phyloP scores from a whole-genome alignment of 495 filamentous ascomycete genomes.

The Neurospora terricola region DNA sequence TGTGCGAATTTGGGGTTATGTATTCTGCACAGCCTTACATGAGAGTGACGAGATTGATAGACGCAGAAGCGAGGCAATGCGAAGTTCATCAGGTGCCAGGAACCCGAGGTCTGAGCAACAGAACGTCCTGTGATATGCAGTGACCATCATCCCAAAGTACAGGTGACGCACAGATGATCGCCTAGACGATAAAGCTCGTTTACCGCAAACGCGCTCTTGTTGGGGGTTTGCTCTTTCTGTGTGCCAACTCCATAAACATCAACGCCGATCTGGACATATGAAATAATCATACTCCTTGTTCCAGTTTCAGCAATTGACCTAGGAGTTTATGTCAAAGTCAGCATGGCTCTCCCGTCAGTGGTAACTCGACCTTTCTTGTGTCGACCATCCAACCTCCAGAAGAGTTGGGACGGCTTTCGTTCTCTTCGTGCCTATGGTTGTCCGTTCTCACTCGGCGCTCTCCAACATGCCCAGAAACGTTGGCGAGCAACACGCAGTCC shows the following conservation, averaged over 20 bases:
- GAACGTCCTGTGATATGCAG: background rate
- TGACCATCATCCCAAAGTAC: background rate
- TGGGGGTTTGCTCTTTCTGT: background rate
- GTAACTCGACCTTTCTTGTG: background rate
- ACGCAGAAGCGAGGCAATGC: background rate
- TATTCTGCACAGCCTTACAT: background rate
- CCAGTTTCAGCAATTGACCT: background rate
- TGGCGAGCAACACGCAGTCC: background rate
- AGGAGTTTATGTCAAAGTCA: background rate
- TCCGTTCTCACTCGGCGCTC: background rate
- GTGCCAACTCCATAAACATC: background rate
- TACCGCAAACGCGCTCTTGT: background rate
- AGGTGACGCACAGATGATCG: background rate
- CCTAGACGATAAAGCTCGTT: background rate
- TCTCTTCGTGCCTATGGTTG: background rate
- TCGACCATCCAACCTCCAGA: background rate
- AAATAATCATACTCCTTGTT: background rate
- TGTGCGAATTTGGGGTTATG: background rate
- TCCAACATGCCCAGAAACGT: background rate
- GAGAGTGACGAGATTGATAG: background rate
- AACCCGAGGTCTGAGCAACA: background rate
- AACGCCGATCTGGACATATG: background rate
- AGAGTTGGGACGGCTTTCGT: background rate
- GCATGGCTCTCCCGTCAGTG: background rate
- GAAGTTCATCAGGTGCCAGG: background rate